These are phyloP conservation scores for Trichothecium roseum DNA, from an alignment of 2,329 filamentous ascomycete genomes.

Conservation along the genomic window DNA sequence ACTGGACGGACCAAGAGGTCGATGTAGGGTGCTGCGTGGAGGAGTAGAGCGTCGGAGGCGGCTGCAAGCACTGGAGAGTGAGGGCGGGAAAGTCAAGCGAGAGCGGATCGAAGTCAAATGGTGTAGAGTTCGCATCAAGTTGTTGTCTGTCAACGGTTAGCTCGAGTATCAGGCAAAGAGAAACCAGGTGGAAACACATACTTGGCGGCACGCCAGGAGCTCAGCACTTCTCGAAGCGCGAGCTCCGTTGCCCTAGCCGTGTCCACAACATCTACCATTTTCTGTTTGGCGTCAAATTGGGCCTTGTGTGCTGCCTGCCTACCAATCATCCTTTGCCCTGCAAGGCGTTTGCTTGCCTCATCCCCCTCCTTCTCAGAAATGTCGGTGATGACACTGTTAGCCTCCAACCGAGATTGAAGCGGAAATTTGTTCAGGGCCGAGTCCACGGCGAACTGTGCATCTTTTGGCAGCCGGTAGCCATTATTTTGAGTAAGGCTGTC, in stretches of 20 bases:
- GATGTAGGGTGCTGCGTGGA: conserved; percentile 67
- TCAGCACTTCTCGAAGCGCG: conserved; percentile 72
- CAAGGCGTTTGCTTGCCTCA: conserved; percentile 18
- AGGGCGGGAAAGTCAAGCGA: conserved; percentile 79
- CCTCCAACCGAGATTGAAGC: conserved; percentile 59
- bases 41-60: conserved; percentile 74
- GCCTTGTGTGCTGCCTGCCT: conserved; percentile 45
- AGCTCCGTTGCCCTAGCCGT: conserved; percentile 76
- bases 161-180: background rate
- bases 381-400: conserved; percentile 69
- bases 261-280: conserved; percentile 61
- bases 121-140: conserved; percentile 42
- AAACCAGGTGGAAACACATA: conserved; percentile 34
- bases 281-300: conserved; percentile 53
- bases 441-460: conserved; percentile 31
- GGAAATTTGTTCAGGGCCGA: conserved; percentile 44
- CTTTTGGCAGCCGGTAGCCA: conserved; percentile 29
- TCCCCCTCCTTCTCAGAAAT: conserved; percentile 34
- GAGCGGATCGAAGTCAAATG: conserved; percentile 75
- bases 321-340: conserved; percentile 32
- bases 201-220: conserved; percentile 76
- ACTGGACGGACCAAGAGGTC: conserved; percentile 71
- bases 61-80: conserved; percentile 68
- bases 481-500: conserved; percentile 22
- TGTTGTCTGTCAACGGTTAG: conserved; percentile 32